These are phyloP conservation scores for Phytopythium ostracodes DNA, from an alignment of 352 stramenopile genomes.

Conservation along the genomic window DNA sequence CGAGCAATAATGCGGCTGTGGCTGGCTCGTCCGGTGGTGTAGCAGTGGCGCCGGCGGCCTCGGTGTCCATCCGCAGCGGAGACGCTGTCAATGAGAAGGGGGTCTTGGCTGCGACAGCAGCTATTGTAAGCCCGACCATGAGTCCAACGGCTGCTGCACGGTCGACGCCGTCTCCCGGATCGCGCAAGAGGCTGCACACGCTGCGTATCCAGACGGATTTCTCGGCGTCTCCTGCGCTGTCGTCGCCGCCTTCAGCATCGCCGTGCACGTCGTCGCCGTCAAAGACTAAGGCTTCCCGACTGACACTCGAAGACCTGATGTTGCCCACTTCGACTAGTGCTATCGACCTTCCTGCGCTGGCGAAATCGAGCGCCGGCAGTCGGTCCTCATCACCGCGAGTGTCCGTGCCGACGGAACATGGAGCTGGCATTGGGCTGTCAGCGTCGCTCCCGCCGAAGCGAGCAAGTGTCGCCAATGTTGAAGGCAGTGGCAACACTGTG, in stretches of 20 bases:
- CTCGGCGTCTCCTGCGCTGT: constrained; percentile 12
- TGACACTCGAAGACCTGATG: not conserved
- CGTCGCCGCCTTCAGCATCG: constrained; percentile 17
- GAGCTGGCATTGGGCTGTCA: not conserved
- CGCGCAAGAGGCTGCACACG: constrained; percentile 10
- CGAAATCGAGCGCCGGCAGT: not conserved
- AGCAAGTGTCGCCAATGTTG: constrained; percentile 5
- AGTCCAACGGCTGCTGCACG: constrained; percentile 1
- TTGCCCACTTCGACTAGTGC: constrained; percentile 1
- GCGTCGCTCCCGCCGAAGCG: constrained; percentile 5
- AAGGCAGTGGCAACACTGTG: not conserved
- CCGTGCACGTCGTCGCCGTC: constrained; percentile 1
- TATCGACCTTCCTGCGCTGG: not conserved
- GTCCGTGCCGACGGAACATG: not conserved
- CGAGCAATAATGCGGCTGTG: not conserved
- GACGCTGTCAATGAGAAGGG: not conserved
- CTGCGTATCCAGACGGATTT: constrained; percentile 35
- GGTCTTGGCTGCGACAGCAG: not conserved
- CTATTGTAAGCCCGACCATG: not conserved
- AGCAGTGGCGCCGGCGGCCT: not conserved
- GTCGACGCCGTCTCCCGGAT: not conserved
- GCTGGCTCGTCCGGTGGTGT: too few relatives aligned
- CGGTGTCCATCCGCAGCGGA: not conserved
- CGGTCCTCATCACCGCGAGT: not conserved
- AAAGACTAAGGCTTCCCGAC: not conserved